phyloP scores from a whole-genome alignment of 352 stramenopile genomes.

The Globisporangium cederbergense region DNA sequence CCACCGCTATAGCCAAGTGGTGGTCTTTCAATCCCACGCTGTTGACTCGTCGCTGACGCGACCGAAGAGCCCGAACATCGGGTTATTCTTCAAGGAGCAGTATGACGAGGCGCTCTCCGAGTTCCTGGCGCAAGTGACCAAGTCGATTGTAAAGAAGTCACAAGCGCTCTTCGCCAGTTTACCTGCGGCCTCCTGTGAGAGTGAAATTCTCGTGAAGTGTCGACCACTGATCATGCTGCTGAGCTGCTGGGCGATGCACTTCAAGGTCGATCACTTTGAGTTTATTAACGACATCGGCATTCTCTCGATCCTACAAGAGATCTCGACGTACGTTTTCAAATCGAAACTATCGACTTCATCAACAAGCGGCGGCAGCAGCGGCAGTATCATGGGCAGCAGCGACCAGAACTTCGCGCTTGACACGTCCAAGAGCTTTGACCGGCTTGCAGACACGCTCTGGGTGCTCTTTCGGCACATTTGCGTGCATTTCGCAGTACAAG shows the following conservation, averaged over 20 bases:
- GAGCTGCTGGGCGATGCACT: constrained; percentile 39
- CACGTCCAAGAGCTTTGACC: neutral
- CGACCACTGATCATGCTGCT: constrained; percentile 27
- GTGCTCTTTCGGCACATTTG: constrained; percentile 38
- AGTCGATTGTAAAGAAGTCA: constrained; percentile 34
- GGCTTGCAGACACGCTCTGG: constrained; percentile 30
- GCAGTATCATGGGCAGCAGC: neutral
- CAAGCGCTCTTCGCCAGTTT: constrained; percentile 2
- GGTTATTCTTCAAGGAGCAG: constrained; percentile 34
- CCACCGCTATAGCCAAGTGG: constrained; percentile 44
- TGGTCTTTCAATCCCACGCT: constrained; percentile 31
- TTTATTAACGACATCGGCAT: constrained; percentile 52
- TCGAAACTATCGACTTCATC: neutral
- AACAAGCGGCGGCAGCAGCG: neutral
- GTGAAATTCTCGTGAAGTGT: neutral
- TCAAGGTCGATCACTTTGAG: constrained; percentile 38
- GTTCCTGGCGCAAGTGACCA: constrained; percentile 32
- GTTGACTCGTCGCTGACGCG: neutral
- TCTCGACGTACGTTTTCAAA: constrained; percentile 11
- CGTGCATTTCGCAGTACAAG: constrained; percentile 30
- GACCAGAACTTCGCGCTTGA: constrained; percentile 1
- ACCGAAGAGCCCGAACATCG: constrained; percentile 13
- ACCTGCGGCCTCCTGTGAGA: neutral
- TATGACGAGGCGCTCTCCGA: constrained; percentile 28
- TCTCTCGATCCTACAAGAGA: constrained; percentile 33